Evolutionary conservation across 129 eudicot species (phyloP), one percentile per base, ranked within the genome.

Genomic region (Lonicera japonica): DNA sequence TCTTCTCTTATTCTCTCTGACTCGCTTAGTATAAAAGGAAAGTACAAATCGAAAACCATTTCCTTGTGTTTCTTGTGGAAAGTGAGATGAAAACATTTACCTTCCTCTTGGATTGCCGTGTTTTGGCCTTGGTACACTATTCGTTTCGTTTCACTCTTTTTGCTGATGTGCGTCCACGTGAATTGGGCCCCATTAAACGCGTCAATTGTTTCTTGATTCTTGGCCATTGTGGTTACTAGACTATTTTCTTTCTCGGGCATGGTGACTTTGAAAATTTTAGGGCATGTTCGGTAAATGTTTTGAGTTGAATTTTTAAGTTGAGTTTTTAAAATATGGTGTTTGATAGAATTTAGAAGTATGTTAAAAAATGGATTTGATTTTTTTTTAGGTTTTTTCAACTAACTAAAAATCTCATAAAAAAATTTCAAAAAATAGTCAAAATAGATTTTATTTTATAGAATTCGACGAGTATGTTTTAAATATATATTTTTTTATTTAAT

Each of bases 21-120:
- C 24, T 63, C 62, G 18, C 55, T 15, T 4, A 71, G 21, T 2
- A 71, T 23, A 16, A 18, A 71, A 19, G 76, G 70, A 17, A 71
- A 71, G 64, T 71, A 71, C 6, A 63, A 34, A 5, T 70, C 69
- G 12, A 70, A 62, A 25, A 71, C 76, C 76, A 61, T 38, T 19
- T 63, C 21, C 20, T 56, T 71, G 36, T 62, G 57, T 21, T 71
- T 71, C 23, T 62, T 62, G 51, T 71, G 69, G 20, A 71, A 71
- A n/a, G 46, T 1, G 17, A 71, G 64, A 34, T 40, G 57, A 12
- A 62, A 71, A 22, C 23, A 62, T 25, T 57, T 43, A 21, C 18
- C 16, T 21, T 62, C 76, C 2, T 60, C 5, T 54, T 62, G 53
- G 9, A 0, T 56, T 2, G 25, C 18, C 11, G 70, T 29, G 17